Evolutionary conservation across 108 stramenopile species (phyloP).

Genomic region (Conticribra guillardii): DNA sequence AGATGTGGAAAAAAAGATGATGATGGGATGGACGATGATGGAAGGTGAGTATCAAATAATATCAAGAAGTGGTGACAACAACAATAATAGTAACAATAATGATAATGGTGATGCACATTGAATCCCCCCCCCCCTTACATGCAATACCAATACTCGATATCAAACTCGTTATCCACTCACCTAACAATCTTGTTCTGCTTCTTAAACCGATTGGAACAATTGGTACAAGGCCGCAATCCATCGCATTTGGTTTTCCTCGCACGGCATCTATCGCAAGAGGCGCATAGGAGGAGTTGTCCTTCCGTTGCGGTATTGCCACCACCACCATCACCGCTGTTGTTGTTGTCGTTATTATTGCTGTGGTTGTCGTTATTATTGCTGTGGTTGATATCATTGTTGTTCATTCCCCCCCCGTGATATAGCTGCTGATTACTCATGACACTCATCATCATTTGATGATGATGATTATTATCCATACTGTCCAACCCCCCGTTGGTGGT

Average conservation of each 20-base stretch:
- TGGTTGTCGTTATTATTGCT: too few species aligned
- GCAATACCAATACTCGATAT: too few species aligned
- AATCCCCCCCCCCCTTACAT: too few species aligned
- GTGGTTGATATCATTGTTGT: too few species aligned
- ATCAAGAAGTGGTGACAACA: background rate
- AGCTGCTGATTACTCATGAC: too few species aligned
- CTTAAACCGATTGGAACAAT: slow-evolving; percentile 79
- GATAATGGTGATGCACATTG: background rate
- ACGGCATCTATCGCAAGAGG: slow-evolving; percentile 85
- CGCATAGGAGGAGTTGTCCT: slow-evolving; percentile 64
- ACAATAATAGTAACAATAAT: background rate
- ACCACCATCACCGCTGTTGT: too few species aligned
- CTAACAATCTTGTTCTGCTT: slow-evolving; percentile 74
- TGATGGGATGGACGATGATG: background rate
- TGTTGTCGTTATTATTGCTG: too few species aligned
- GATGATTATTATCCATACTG: too few species aligned
- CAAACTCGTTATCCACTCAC: slow-evolving; percentile 5
- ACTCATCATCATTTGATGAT: too few species aligned
- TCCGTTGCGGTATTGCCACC: too few species aligned
- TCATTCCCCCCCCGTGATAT: too few species aligned
- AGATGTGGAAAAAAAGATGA: background rate
- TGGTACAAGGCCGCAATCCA: slow-evolving; percentile 75
- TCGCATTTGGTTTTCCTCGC: slow-evolving; percentile 87
- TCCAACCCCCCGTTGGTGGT: too few species aligned
- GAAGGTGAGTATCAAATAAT: background rate